Conservation (phyloP, 305 asterid species). For the Solanum aculeatissimum region DNA sequence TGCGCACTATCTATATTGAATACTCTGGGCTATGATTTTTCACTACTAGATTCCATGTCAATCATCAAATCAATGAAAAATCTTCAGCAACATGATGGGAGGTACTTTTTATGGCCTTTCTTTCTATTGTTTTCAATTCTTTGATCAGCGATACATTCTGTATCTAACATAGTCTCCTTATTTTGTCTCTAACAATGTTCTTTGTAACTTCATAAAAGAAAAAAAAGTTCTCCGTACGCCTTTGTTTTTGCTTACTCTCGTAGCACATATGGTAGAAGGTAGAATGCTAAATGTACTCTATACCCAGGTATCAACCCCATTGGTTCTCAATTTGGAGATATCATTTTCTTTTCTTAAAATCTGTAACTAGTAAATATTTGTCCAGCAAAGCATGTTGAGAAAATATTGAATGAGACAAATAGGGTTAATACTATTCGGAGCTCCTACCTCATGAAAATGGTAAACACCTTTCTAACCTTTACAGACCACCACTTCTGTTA, state of each 20-base stretch:
- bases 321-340: background rate
- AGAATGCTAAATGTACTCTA: background rate
- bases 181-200: background rate
- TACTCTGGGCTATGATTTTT: conserved; percentile 73
- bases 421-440: background rate
- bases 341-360: background rate
- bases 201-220: background rate
- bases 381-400: background rate
- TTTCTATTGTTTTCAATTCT: background rate
- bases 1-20: conserved; percentile 73
- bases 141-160: background rate
- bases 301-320: background rate
- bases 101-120: conserved; percentile 28
- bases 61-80: conserved; percentile 68
- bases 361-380: background rate
- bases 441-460: background rate
- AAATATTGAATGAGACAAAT: background rate
- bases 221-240: background rate
- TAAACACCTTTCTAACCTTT: background rate
- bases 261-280: background rate
- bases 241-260: background rate
- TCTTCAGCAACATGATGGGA: conserved; percentile 85
- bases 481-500: background rate
- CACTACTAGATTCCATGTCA: conserved; percentile 39
- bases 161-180: background rate